These are phyloP conservation scores for Lanzia echinophila DNA, from an alignment of 2,329 filamentous ascomycete species.

Conservation along the genomic window DNA sequence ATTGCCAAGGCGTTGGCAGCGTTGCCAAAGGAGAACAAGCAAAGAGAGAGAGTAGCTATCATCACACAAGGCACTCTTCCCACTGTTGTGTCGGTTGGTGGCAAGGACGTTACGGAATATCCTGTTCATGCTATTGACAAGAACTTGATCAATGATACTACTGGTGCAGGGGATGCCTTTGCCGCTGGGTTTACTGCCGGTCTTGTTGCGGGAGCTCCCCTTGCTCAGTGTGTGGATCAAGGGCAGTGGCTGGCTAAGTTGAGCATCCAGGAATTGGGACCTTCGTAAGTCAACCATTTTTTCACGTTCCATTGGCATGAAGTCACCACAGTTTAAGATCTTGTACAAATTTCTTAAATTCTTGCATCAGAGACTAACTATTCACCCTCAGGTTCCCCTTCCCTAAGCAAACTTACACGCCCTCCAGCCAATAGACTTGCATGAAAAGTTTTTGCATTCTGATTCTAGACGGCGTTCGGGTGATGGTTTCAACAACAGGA, in stretches of 20 bases:
- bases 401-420: conserved; percentile 70
- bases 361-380: conserved; percentile 20
- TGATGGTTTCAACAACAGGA: conserved; percentile 50
- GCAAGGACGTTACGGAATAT: conserved; percentile 66
- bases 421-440: conserved; percentile 31
- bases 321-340: neutral
- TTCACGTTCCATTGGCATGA: conserved; percentile 5
- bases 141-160: conserved; percentile 87
- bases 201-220: conserved; percentile 73
- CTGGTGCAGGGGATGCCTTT: conserved; percentile 94
- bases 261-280: conserved; percentile 91
- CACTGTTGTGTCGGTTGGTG: conserved; percentile 75
- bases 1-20: conserved; percentile 82
- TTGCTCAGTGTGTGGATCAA: conserved; percentile 77
- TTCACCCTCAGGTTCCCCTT: conserved; percentile 59
- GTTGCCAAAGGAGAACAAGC: conserved; percentile 84
- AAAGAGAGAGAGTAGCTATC: conserved; percentile 79
- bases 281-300: conserved; percentile 64
- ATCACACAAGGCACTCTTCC: conserved; percentile 92
- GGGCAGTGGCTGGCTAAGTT: conserved; percentile 94
- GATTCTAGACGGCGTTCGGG: conserved; percentile 40
- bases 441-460: conserved; percentile 29
- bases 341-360: conserved; percentile 1
- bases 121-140: conserved; percentile 72
- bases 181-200: conserved; percentile 90